Base-by-base conservation (phyloP, 768 basidiomycete genomes). In the Serendipita indica region DNA sequence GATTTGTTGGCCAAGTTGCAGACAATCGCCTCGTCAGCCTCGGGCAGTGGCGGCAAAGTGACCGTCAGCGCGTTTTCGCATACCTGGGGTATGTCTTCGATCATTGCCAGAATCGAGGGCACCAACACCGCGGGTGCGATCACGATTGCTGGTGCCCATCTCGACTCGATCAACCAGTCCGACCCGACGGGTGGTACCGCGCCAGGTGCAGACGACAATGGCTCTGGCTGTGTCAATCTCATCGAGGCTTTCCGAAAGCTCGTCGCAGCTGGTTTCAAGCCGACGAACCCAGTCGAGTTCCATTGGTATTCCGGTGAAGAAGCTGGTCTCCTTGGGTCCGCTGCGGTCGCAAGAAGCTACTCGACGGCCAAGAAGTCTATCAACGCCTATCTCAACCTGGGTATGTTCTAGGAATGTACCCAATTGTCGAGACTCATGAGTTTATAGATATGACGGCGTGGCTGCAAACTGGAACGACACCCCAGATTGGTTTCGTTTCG, bases 381-480 rank as follows among this genome's bases (percentile, higher is more conserved):
- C 52, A 65, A 67, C 54, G 70, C 68, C 0, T 60, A 49, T 35
- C 32, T 54, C 14, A 54, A 32, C 39, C 16, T 60, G 7, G 28
- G 22, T 33, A 32, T 18, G 49, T 52, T 60, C 45, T n/a, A n/a
- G n/a, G n/a, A n/a, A n/a, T n/a, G n/a, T n/a, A n/a, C n/a, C n/a
- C n/a, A n/a, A n/a, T n/a, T n/a, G n/a, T n/a, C 32, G 18, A 49
- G 49, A 14, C 45, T 25, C 20, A 30, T 39, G 13, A 52, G 33
- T 60, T 49, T 22, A 43, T 57, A 54, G 63, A 63, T 58, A 63
- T 78, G 67, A 74, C 77, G 57, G 69, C 69, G 3, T 76, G 75
- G 68, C 71, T 80, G 60, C 72, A 54, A 45, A 67, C 22, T 69
- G 72, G 68, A 60, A 65, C 20, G 70, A 70, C 18, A 66, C 69